Evolutionary conservation across 805 yeast genomes (phyloP).

Genomic region (Hanseniaspora taiwanica): DNA sequence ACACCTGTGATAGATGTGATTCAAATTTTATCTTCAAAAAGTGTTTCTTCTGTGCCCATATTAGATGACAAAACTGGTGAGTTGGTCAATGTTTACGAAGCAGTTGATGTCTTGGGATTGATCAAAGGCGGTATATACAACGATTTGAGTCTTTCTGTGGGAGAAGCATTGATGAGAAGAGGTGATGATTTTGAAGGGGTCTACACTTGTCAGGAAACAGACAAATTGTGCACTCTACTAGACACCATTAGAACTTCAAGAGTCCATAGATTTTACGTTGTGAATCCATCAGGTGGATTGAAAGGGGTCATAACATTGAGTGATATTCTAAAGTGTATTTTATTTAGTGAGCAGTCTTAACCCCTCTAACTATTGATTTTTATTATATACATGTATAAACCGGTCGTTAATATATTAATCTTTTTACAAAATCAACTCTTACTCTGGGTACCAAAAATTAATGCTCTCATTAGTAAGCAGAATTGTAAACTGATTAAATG

Average conservation of each 20-base stretch:
- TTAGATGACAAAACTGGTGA: constrained; percentile 40
- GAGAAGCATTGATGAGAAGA: constrained; percentile 80
- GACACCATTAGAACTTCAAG: constrained; percentile 87
- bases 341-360: constrained; percentile 47
- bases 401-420: no score
- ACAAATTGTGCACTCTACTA: constrained; percentile 76
- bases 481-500: no score
- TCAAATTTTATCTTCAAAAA: constrained; percentile 57
- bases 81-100: constrained; percentile 84
- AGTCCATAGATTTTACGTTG: constrained; percentile 83
- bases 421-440: no score
- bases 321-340: constrained; percentile 75
- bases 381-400: no score
- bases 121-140: constrained; percentile 91
- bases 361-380: no score
- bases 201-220: constrained; percentile 82
- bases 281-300: constrained; percentile 67
- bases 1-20: constrained; percentile 93
- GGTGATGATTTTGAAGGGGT: constrained; percentile 97
- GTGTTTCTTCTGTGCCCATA: constrained; percentile 90
- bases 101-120: constrained; percentile 83
- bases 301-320: constrained; percentile 81
- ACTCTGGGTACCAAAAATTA: no score
- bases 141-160: constrained; percentile 81
- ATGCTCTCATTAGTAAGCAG: no score